Evolutionary conservation across 129 eudicot species (phyloP).

Genomic region (Flaveria robusta): DNA sequence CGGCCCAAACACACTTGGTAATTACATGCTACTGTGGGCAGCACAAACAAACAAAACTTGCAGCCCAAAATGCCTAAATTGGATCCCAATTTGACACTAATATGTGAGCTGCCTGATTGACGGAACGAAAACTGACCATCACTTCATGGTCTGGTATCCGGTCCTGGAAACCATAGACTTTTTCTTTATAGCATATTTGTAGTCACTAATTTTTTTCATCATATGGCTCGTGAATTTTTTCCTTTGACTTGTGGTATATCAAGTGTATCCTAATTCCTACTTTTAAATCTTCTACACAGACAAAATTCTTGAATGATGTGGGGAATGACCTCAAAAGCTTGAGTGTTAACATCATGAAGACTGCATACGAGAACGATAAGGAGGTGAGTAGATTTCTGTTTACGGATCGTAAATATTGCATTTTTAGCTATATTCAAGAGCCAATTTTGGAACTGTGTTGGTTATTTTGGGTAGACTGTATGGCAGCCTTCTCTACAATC

Average conservation of each 20-base stretch:
- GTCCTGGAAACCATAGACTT: not conserved
- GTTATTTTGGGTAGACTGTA: not conserved
- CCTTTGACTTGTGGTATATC: conserved; percentile 8
- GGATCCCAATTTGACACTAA: not conserved
- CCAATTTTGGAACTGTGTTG: not conserved
- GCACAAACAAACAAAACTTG: not conserved
- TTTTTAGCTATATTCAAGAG: conserved; percentile 4
- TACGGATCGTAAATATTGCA: conserved; percentile 9
- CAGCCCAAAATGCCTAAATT: not conserved
- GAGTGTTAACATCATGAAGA: conserved; percentile 52
- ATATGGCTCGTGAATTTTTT: conserved; percentile 7
- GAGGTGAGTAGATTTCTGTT: conserved; percentile 46
- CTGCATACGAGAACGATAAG: conserved; percentile 35
- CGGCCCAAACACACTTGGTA: not conserved
- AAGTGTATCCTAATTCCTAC: not conserved
- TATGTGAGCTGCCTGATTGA: not conserved
- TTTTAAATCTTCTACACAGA: conserved; percentile 40
- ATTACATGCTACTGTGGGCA: not conserved
- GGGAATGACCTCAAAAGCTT: conserved; percentile 51
- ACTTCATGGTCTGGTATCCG: not conserved
- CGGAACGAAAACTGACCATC: not conserved
- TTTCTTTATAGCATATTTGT: not conserved
- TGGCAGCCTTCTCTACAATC: not conserved
- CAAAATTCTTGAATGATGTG: conserved; percentile 40
- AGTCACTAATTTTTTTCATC: not conserved